Conservation (phyloP, 768 basidiomycete genomes). For the Neoboletus brunneissimus region DNA sequence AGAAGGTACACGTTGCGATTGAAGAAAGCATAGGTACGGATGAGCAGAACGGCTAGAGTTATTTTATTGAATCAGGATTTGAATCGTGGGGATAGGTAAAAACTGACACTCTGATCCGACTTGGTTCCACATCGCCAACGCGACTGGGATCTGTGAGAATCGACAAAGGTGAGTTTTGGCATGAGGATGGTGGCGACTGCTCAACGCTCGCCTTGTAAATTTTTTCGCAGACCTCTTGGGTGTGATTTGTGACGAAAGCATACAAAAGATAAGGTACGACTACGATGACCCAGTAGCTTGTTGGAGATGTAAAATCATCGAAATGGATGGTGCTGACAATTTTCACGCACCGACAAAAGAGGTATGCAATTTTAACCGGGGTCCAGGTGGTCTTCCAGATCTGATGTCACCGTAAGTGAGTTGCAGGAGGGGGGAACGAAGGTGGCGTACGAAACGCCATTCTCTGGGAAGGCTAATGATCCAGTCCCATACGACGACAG, state of each 20-base stretch:
- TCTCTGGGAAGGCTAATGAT: constrained; percentile 73
- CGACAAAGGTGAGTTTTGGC: not conserved
- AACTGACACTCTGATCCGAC: constrained; percentile 71
- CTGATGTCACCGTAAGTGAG: constrained; percentile 34
- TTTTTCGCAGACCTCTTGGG: constrained; percentile 58
- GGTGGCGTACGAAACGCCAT: constrained; percentile 62
- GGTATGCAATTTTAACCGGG: constrained; percentile 77
- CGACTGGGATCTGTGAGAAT: constrained; percentile 63
- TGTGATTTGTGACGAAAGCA: constrained; percentile 71
- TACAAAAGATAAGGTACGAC: constrained; percentile 78
- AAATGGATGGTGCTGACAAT: constrained; percentile 10
- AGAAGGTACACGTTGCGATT: constrained; percentile 71
- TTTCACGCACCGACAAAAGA: constrained; percentile 72
- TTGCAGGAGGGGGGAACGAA: not conserved
- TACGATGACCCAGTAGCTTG: constrained; percentile 78
- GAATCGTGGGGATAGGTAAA: not conserved
- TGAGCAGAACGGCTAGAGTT: constrained; percentile 65
- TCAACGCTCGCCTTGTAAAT: constrained; percentile 73
- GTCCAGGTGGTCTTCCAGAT: constrained; percentile 85
- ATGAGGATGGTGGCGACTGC: constrained; percentile 3
- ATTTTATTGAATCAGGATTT: constrained; percentile 8
- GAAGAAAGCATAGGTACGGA: constrained; percentile 85
- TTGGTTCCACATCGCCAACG: constrained; percentile 85
- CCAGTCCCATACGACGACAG: constrained; percentile 86
- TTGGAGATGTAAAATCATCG: constrained; percentile 4